These are phyloP conservation scores for Aspergillus asperescens DNA, from an alignment of 495 filamentous ascomycete genomes.

Conservation along the genomic window DNA sequence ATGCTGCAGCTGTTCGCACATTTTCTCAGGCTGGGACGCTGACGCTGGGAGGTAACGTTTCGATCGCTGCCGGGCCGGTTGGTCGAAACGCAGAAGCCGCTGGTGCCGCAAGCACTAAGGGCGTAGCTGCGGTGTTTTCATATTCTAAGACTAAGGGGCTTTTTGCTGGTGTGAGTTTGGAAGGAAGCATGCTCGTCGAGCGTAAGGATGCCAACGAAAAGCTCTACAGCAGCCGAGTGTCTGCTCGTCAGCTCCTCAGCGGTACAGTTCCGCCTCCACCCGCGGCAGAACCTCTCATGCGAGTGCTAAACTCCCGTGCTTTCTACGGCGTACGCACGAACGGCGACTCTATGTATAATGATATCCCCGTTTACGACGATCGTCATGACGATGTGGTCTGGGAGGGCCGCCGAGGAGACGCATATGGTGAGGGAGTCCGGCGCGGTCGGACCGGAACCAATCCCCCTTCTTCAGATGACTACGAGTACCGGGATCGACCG, in stretches of 20 bases:
- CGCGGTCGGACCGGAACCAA: slow-evolving; percentile 51
- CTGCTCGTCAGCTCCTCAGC: slow-evolving; percentile 74
- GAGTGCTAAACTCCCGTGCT: slow-evolving; percentile 72
- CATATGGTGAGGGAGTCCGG: slow-evolving; percentile 67
- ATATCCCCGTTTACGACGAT: slow-evolving; percentile 87
- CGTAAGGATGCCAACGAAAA: slow-evolving; percentile 95
- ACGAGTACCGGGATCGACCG: slow-evolving; percentile 61
- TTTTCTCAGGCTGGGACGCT: slow-evolving; percentile 89
- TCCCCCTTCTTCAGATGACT: slow-evolving; percentile 35
- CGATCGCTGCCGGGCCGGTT: slow-evolving; percentile 87
- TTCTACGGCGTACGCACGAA: slow-evolving; percentile 59
- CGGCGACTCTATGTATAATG: slow-evolving; percentile 82
- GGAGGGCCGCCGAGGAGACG: slow-evolving; percentile 72
- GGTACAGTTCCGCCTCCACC: slow-evolving; percentile 75
- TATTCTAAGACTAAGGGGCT: slow-evolving; percentile 97
- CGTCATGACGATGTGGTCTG: slow-evolving; percentile 87
- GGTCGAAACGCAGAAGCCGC: slow-evolving; percentile 95
- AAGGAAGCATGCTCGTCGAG: slow-evolving; percentile 86
- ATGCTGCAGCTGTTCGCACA: slow-evolving; percentile 82
- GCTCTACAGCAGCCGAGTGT: slow-evolving; percentile 76
- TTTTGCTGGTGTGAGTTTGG: slow-evolving; percentile 91
- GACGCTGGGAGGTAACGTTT: slow-evolving; percentile 93
- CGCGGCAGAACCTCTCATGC: slow-evolving; percentile 76
- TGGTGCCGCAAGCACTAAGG: slow-evolving; percentile 83
- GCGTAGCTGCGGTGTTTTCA: slow-evolving; percentile 88